A percentile compares a stretch with the other conserved stretches of the same genome.
Evolutionary conservation across 208 protist species (phyloP).

Genomic region (Leishmania tarentolae): DNA sequence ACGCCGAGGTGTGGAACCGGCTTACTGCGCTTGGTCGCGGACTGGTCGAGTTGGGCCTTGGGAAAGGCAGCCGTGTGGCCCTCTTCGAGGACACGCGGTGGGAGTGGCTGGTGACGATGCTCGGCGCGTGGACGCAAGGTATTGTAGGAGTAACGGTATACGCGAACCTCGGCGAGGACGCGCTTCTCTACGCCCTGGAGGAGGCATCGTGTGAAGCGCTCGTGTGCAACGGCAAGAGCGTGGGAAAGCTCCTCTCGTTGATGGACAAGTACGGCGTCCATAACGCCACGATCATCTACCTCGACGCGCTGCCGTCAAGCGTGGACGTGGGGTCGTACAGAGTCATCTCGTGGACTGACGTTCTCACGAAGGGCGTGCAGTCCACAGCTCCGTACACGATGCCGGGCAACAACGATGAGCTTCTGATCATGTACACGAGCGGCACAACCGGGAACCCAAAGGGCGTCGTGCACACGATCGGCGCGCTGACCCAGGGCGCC

Average conservation of each 20-base stretch:
- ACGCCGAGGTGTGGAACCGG: constrained; percentile 54
- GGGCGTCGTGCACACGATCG: constrained; percentile 84
- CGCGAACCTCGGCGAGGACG: constrained; percentile 84
- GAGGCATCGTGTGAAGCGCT: constrained; percentile 76
- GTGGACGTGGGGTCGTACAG: constrained; percentile 27
- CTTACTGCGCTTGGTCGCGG: constrained; percentile 65
- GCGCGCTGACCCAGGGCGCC: constrained; percentile 50
- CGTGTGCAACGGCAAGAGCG: constrained; percentile 75
- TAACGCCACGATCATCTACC: constrained; percentile 54
- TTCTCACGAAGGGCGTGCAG: constrained; percentile 56
- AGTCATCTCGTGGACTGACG: constrained; percentile 49
- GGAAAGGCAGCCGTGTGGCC: constrained; percentile 41
- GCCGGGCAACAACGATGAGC: constrained; percentile 37
- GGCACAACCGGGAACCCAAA: constrained; percentile 92
- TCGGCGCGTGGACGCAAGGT: constrained; percentile 71
- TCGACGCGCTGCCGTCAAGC: constrained; percentile 54
- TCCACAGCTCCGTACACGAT: constrained; percentile 9
- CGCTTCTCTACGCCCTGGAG: constrained; percentile 75
- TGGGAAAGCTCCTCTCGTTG: constrained; percentile 42
- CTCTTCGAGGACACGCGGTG: constrained; percentile 90
- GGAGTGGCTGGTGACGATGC: constrained; percentile 80
- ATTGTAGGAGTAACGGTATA: constrained; percentile 83
- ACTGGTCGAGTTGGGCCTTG: constrained; percentile 52
- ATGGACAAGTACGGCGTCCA: constrained; percentile 27
- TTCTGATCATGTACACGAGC: constrained; percentile 92